Evolutionary conservation across 768 basidiomycete genomes (phyloP), one percentile per base, ranked within the genome.

Genomic region (Kwoniella sp.): DNA sequence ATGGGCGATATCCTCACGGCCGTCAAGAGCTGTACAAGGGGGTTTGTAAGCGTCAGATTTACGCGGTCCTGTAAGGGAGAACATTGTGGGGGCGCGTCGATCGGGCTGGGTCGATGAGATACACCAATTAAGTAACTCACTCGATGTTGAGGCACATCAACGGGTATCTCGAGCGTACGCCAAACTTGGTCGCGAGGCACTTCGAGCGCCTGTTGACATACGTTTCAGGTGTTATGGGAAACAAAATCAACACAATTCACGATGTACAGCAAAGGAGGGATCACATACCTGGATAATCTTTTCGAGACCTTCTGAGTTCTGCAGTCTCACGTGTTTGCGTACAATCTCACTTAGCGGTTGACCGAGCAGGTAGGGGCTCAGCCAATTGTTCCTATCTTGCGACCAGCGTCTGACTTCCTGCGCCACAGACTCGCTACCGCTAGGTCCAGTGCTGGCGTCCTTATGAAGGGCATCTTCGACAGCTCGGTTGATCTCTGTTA

Each of bases 91-190:
- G n/a, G n/a, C n/a, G n/a, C n/a, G n/a, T n/a, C n/a, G n/a, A n/a
- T n/a, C n/a, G n/a, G n/a, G n/a, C n/a, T n/a, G n/a, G n/a, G n/a
- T n/a, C n/a, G n/a, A n/a, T n/a, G n/a, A n/a, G n/a, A n/a, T n/a
- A n/a, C n/a, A n/a, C n/a, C n/a, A n/a, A n/a, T n/a, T n/a, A n/a
- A n/a, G n/a, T n/a, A 41, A 81, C 89, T 81, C 63, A 91, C 93
- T 74, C 88, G 87, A 85, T 91, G 88, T 63, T 82, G 76, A 0
- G 93, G 93, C 30, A 94, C 85, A 73, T 94, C 93, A 4, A 94
- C 89, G 26, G 92, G 91, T 53, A 94, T 91, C 63, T 83, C 85
- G 50, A 94, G 85, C 69, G 89, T 87, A 50, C 87, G 85, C 91
- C 92, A 95, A 20, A 57, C 29, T 12, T 60, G 22, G 37, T 61